A percentile compares a stretch with the other conserved stretches of the same genome.
These are phyloP conservation scores for Aspergillus japonicus DNA, from an alignment of 2,329 filamentous ascomycete genomes.

Conservation along the genomic window DNA sequence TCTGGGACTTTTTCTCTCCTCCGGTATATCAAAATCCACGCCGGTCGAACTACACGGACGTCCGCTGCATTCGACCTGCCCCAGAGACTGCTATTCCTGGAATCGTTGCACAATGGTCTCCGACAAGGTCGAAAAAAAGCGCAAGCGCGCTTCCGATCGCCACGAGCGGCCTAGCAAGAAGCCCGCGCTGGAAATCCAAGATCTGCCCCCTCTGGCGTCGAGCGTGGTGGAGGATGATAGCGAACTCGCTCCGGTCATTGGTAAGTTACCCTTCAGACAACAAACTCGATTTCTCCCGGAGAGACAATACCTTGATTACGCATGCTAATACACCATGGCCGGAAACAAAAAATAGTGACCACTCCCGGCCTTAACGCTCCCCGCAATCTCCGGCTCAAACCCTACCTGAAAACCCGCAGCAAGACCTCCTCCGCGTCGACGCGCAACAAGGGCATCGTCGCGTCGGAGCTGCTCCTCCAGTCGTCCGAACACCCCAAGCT, in stretches of 20 bases:
- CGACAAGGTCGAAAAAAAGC: constrained; percentile 48
- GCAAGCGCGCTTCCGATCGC: constrained; percentile 49
- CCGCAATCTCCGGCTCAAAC: constrained; percentile 32
- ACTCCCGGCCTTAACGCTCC: constrained; percentile 36
- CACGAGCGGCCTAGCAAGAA: constrained; percentile 51
- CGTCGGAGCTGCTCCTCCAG: constrained; percentile 57
- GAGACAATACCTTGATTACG: neutral
- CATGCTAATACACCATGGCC: neutral
- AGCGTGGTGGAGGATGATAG: constrained; percentile 49
- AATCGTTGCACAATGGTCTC: constrained; percentile 30
- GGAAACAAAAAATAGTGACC: constrained; percentile 24
- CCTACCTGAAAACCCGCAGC: constrained; percentile 53
- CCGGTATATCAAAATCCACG: constrained; percentile 9
- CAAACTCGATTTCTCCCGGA: neutral
- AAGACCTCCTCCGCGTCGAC: constrained; percentile 31
- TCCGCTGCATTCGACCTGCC: neutral
- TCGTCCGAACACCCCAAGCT: constrained; percentile 60
- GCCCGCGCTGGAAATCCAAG: constrained; percentile 39
- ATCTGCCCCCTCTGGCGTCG: constrained; percentile 43
- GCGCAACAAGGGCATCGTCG: constrained; percentile 37
- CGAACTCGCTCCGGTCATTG: constrained; percentile 50
- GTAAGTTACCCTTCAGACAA: constrained; percentile 33
- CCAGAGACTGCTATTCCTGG: neutral
- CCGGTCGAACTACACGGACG: constrained; percentile 1
- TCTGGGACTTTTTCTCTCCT: constrained; percentile 26